Base-by-base conservation (phyloP, 768 basidiomycete species). In the Naganishia kalamii region DNA sequence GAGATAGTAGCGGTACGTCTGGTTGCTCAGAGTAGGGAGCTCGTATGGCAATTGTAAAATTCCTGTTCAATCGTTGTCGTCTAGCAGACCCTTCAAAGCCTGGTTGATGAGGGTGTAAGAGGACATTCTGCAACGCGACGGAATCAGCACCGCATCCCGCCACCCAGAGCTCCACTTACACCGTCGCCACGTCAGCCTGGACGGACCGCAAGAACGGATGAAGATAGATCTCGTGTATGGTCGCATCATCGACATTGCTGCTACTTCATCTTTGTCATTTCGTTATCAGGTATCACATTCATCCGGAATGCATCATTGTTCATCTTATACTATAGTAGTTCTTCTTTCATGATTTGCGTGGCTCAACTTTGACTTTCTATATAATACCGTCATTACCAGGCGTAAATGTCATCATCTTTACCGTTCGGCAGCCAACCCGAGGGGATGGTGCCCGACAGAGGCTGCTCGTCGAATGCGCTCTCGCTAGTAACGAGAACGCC, bases 191-290 rank as follows among this genome's bases (percentile, higher is more conserved):
- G 61, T 84, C 84, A 12, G 86, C 86, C 74, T 84, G 82, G 2
- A 87, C 84, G 23, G 84, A 82, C 46, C 84, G 83, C 70, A 86
- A 70, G 66, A 76, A 77, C 6, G 73, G 73, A 46, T 73, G 71
- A 4, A 73, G 52, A 60, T 77, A 72, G 62, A 75, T 75, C 60
- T 77, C 76, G 21, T 88, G 88, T 70, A 88, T 80, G 0, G 89
- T 90, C 41, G 87, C 80, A 73, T 92, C 90, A 70, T 90, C 87
- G 1, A 92, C 83, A 68, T 89, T 84, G 0, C 87, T 88, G 2
- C 69, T 74, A n/a, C n/a, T n/a, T n/a, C n/a, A n/a, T n/a, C n/a
- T n/a, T n/a, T n/a, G n/a, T n/a, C n/a, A n/a, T n/a, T n/a, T n/a
- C n/a, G n/a, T n/a, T n/a, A n/a, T n/a, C n/a, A n/a, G n/a, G n/a